Evolutionary conservation across 2,329 filamentous ascomycete genomes (phyloP).

Genomic region (Metarhizium robertsii): DNA sequence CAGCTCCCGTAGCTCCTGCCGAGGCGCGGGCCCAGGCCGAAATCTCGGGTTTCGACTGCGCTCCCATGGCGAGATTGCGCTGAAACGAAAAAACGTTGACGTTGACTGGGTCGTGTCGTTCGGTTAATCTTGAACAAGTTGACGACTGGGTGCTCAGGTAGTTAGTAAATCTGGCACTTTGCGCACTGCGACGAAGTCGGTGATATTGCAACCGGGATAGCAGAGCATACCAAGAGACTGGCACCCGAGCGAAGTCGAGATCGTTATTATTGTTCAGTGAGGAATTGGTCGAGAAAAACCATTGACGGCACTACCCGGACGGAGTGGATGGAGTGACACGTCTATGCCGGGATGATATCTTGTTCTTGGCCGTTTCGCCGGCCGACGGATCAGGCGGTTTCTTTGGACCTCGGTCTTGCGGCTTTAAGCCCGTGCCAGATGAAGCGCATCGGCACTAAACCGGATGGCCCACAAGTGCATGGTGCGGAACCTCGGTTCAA

Average conservation of each 20-base stretch:
- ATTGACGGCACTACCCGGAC: background rate
- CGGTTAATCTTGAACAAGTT: background rate
- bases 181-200: background rate
- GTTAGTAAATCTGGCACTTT: background rate
- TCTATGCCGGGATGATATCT: background rate
- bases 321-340: background rate
- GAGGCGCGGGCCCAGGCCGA: constrained; percentile 91
- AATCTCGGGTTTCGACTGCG: constrained; percentile 58
- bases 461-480: background rate
- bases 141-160: background rate
- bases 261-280: too few species aligned
- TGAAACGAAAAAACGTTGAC: background rate
- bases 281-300: too few species aligned
- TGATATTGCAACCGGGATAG: background rate
- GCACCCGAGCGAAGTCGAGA: too few species aligned
- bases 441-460: background rate
- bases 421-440: background rate
- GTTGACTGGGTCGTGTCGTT: background rate
- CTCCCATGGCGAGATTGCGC: constrained; percentile 30
- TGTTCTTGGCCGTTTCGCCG: background rate
- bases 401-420: constrained; percentile 6
- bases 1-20: constrained; percentile 84
- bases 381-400: background rate
- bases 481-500: background rate
- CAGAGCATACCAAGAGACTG: background rate